These are phyloP conservation scores for Thielaviopsis euricoi DNA, from an alignment of 2,329 filamentous ascomycete genomes.

Conservation along the genomic window DNA sequence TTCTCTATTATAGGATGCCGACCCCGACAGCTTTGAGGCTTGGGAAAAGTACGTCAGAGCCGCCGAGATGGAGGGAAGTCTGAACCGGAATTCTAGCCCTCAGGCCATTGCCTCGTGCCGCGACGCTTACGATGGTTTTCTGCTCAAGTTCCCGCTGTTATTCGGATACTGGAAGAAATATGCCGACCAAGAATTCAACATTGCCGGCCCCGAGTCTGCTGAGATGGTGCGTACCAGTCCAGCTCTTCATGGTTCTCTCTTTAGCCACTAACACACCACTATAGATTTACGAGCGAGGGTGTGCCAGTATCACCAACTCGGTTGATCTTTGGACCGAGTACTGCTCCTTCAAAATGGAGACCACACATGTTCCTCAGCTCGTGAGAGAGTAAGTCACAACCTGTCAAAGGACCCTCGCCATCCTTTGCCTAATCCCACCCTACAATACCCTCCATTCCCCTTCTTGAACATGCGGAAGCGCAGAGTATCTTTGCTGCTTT, in stretches of 20 bases:
- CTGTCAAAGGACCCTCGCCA: constrained; percentile 30
- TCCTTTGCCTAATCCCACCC: constrained; percentile 22
- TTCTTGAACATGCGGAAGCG: not conserved
- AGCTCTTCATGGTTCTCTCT: not conserved
- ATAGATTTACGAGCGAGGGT: constrained; percentile 86
- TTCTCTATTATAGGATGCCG: constrained; percentile 36
- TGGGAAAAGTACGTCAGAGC: constrained; percentile 87
- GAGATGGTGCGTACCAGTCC: constrained; percentile 55
- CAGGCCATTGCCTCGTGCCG: constrained; percentile 79
- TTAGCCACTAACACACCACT: not conserved
- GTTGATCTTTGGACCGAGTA: constrained; percentile 97
- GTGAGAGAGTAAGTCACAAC: constrained; percentile 96
- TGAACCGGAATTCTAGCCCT: constrained; percentile 92
- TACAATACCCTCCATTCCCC: constrained; percentile 14
- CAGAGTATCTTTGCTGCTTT: constrained; percentile 11
- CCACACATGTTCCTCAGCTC: constrained; percentile 81
- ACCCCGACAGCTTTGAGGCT: constrained; percentile 80
- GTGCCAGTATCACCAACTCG: constrained; percentile 81
- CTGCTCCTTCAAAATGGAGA: constrained; percentile 95
- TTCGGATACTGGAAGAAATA: constrained; percentile 99
- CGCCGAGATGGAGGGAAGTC: constrained; percentile 79
- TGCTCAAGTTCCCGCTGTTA: constrained; percentile 84
- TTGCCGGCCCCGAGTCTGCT: constrained; percentile 88
- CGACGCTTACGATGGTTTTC: constrained; percentile 79
- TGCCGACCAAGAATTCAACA: constrained; percentile 92